Evolutionary conservation across 2,329 filamentous ascomycete species (phyloP).

Genomic region (Colletotrichum shisoi): DNA sequence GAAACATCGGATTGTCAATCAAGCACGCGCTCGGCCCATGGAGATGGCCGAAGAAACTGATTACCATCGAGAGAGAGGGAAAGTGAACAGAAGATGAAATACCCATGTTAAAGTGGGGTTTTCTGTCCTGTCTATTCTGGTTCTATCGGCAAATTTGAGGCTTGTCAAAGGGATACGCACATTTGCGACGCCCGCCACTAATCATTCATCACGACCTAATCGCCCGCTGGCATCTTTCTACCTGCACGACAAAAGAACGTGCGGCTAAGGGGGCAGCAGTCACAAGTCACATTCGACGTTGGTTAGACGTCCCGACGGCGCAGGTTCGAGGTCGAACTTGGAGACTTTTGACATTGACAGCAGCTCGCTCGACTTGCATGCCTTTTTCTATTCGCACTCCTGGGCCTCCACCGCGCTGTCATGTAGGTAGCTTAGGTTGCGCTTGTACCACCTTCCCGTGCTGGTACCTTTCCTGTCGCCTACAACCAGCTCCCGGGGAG

Average conservation of each 20-base stretch:
- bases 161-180: too few species aligned
- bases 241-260: too few species aligned
- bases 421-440: conserved; percentile 10
- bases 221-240: too few species aligned
- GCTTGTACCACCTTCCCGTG: conserved; percentile 31
- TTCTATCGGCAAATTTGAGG: too few species aligned
- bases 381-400: conserved; percentile 31
- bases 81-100: too few species aligned
- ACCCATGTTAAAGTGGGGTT: too few species aligned
- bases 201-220: too few species aligned
- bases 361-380: conserved; percentile 7
- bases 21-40: conserved; percentile 1
- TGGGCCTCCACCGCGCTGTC: conserved; percentile 16
- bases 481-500: background rate
- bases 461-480: conserved; percentile 11
- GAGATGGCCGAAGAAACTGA: background rate
- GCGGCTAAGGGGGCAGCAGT: too few species aligned
- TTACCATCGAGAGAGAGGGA: too few species aligned
- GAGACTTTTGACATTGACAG: conserved; percentile 10
- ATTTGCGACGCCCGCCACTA: too few species aligned
- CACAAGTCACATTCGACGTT: too few species aligned
- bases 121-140: too few species aligned
- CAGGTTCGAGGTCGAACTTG: background rate
- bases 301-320: background rate
- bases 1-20: conserved; percentile 16